A percentile compares a stretch with the other conserved stretches of the same genome.
Evolutionary conservation across 495 filamentous ascomycete species (phyloP).

Genomic region (Cladorrhinum samala): DNA sequence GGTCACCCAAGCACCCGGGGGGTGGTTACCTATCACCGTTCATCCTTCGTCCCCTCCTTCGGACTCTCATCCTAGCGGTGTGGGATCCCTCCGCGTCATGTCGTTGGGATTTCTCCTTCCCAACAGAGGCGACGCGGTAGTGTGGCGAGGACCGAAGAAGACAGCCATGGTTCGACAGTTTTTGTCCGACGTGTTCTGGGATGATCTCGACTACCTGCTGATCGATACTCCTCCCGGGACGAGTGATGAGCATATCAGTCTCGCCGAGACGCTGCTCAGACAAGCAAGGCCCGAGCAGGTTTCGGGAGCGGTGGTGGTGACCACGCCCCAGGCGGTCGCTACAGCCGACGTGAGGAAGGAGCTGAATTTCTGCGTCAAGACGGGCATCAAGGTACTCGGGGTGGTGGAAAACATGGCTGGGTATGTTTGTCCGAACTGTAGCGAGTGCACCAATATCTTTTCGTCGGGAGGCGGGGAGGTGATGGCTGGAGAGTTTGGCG

Average conservation of each 20-base stretch:
- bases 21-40: conserved; percentile 84
- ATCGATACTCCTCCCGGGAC: conserved; percentile 96
- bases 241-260: conserved; percentile 92
- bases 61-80: too few species aligned
- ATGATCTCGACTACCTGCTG: conserved; percentile 76
- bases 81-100: conserved; percentile 78
- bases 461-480: conserved; percentile 80
- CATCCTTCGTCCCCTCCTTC: conserved; percentile 49
- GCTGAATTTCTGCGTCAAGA: conserved; percentile 91
- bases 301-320: conserved; percentile 84
- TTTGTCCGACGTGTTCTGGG: conserved; percentile 88
- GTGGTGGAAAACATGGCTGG: conserved; percentile 98
- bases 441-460: conserved; percentile 88
- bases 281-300: conserved; percentile 55
- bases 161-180: conserved; percentile 99
- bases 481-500: conserved; percentile 81
- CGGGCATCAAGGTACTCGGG: conserved; percentile 71
- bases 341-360: conserved; percentile 94
- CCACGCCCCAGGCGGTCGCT: conserved; percentile 89
- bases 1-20: conserved; percentile 80
- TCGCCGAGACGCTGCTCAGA: conserved; percentile 75
- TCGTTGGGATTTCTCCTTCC: conserved; percentile 87
- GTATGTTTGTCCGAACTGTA: conserved; percentile 92
- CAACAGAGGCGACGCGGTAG: conserved; percentile 78
- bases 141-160: conserved; percentile 98